phyloP scores from a whole-genome alignment of 257 asterid genomes.

The Thymus quinquecostatus region DNA sequence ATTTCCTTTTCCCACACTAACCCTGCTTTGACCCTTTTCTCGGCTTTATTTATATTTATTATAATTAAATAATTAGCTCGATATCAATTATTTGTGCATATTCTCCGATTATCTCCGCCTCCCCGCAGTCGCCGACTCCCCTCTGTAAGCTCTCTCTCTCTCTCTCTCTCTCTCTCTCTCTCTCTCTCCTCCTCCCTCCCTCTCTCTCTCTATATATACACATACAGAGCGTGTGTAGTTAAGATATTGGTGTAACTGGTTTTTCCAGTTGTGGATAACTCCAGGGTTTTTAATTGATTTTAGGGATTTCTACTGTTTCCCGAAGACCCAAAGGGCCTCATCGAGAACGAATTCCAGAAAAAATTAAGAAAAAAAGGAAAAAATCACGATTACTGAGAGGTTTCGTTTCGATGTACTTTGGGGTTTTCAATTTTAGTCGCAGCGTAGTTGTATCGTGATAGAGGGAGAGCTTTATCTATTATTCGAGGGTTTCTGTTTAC shows the following conservation, averaged over 20 bases:
- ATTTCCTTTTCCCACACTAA: not conserved
- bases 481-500: conserved; percentile 30
- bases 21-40: not conserved
- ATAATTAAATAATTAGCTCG: not conserved
- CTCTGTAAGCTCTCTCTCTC: conserved; percentile 28
- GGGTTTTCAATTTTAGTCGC: conserved; percentile 31
- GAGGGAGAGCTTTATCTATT: conserved; percentile 33
- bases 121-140: conserved; percentile 36
- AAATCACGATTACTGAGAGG: conserved; percentile 23
- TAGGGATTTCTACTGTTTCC: conserved; percentile 46
- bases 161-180: not conserved
- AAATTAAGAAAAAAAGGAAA: not conserved
- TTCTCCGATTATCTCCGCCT: conserved; percentile 28
- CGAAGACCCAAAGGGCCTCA: conserved; percentile 39
- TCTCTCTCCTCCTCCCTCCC: not conserved
- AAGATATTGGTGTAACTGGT: not conserved
- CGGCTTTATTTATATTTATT: not conserved
- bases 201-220: not conserved
- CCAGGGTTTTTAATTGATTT: conserved; percentile 31
- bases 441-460: conserved; percentile 24
- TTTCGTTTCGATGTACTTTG: conserved; percentile 33
- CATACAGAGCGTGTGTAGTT: not conserved
- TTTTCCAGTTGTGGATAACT: conserved; percentile 31
- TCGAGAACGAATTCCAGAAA: conserved; percentile 36
- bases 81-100: conserved; percentile 14